phyloP scores from a whole-genome alignment of 225 moss, liverwort and hornwort genomes.

The Marchantia paleacea region DNA sequence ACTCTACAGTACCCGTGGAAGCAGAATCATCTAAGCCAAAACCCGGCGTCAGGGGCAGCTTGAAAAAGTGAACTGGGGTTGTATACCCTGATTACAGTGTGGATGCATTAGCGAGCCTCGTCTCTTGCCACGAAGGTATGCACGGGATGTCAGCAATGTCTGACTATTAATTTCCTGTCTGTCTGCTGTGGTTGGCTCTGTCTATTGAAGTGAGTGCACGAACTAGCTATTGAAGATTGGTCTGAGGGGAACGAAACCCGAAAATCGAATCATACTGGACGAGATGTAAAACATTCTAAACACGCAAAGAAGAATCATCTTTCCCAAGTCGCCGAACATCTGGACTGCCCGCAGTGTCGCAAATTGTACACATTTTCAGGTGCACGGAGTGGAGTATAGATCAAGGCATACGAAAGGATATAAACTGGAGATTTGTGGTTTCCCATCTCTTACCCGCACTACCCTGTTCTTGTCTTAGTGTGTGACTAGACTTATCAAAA shows the following conservation, averaged over 20 bases:
- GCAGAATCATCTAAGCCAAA: slow-evolving; percentile 41
- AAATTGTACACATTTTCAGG: slow-evolving; percentile 7
- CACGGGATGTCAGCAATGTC: neutral
- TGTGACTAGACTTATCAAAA: neutral
- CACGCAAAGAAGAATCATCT: neutral
- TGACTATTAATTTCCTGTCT: neutral
- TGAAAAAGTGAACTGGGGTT: slow-evolving; percentile 66
- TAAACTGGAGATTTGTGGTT: slow-evolving; percentile 12
- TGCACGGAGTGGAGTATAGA: neutral
- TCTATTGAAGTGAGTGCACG: slow-evolving; percentile 10
- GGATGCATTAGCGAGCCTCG: neutral
- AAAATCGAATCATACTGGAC: neutral
- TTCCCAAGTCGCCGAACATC: neutral
- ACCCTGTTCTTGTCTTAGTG: neutral
- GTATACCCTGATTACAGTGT: neutral
- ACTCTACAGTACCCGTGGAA: slow-evolving; percentile 24
- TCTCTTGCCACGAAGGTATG: neutral
- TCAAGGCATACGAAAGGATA: slow-evolving; percentile 5
- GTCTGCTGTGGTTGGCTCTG: neutral
- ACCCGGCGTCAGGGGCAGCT: slow-evolving; percentile 90
- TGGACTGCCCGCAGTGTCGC: neutral
- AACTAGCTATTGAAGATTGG: neutral
- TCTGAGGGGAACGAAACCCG: neutral
- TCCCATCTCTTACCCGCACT: neutral
- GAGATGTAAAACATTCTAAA: neutral